Evolutionary conservation across 225 moss, liverwort and hornwort genomes (phyloP), one percentile per base, ranked within the genome.

Genomic region (Bryoerythrophyllum caledonicum): DNA sequence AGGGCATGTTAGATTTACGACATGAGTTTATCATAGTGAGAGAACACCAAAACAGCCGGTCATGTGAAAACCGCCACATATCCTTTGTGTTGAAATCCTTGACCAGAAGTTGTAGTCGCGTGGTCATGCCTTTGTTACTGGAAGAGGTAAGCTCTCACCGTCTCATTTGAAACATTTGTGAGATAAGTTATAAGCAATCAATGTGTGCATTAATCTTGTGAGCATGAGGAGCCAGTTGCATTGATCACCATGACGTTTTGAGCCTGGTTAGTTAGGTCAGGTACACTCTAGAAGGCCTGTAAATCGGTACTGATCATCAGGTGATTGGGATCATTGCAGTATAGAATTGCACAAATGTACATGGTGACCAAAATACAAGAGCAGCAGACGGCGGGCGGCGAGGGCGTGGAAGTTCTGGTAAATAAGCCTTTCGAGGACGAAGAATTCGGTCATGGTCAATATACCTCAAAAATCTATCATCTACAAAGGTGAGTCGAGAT

Each of bases 311-410:
- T 81, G 74, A 76, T 82, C 26, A 34, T 43, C 9, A n/a, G 52
- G 69, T 79, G 10, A 27, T 80, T 76, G 79, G 58, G 15, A 53
- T 32, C 5, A 32, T 80, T 91, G 83, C 91, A 95, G 94, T 96
- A 91, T 78, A 96, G 88, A 85, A 82, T 91, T 74, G 96, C 94
- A 9, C 96, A 96, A 74, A 87, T 91, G 92, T 96, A 96, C 58
- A 96, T 96, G 96, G 92, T 96, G 67, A 92, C 91, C 67, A 96
- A 88, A 86, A 94, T 94, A 79, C 94, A 92, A 81, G 91, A 88
- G 76, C 88, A 92, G 81, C 94, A 92, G 84, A 94, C 92, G 55
- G 88, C 78, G 71, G 91, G 86, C 53, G 82, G 86, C 54, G 96
- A 94, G 77, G 96, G 96, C 25, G 91, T 96, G 46, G 96, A 96